phyloP scores from a whole-genome alignment of 768 basidiomycete species.

The Megacollybia marginata region DNA sequence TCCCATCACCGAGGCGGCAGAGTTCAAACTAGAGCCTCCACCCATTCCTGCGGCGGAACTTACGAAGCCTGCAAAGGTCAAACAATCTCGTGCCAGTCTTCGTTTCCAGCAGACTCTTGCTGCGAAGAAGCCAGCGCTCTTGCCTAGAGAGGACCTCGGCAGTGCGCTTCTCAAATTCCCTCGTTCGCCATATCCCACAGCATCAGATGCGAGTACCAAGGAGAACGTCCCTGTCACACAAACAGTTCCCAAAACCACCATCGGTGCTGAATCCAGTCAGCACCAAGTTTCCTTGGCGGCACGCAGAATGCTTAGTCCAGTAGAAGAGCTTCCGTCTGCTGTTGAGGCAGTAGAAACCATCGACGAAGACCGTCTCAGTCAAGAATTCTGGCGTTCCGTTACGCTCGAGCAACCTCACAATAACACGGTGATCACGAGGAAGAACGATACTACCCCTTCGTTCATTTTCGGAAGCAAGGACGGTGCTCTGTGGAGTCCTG shows the following conservation, averaged over 20 bases:
- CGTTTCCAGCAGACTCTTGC: neutral
- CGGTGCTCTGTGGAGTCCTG: conserved; percentile 37
- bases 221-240: neutral
- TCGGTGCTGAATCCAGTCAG: neutral
- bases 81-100: neutral
- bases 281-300: conserved; percentile 19
- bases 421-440: conserved; percentile 8
- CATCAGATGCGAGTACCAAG: conserved; percentile 16
- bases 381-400: conserved; percentile 39
- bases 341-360: conserved; percentile 15
- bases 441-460: conserved; percentile 16
- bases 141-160: conserved; percentile 2
- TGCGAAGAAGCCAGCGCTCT: neutral
- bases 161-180: conserved; percentile 19
- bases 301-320: conserved; percentile 23
- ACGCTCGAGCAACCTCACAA: neutral
- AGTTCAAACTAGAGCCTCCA: neutral
- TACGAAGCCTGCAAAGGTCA: neutral
- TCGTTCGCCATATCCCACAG: conserved; percentile 35
- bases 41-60: neutral
- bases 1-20: conserved; percentile 1
- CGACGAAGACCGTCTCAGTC: conserved; percentile 25
- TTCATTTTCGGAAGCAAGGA: conserved; percentile 35
- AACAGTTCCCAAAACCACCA: neutral
- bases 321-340: conserved; percentile 9